A percentile compares a stretch with the other conserved stretches of the same genome.
Conservation (phyloP, 2,329 filamentous ascomycete species). For the Chrysoporthe austroafricana region DNA sequence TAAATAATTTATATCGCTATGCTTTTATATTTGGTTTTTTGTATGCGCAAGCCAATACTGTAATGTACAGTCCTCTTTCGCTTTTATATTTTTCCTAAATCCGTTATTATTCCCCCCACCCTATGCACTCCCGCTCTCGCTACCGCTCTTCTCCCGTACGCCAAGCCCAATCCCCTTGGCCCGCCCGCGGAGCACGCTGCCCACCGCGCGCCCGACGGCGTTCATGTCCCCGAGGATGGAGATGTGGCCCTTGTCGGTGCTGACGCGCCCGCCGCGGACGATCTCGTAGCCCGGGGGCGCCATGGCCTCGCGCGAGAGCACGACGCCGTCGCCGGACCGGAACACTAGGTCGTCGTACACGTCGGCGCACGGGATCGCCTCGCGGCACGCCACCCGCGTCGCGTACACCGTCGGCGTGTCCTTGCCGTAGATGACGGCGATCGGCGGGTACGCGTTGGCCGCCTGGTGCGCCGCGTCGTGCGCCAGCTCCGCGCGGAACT, state of each 20-base stretch:
- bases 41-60: background rate
- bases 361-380: conserved; percentile 75
- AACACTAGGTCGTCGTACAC: conserved; percentile 88
- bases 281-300: conserved; percentile 77
- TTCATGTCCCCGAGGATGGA: conserved; percentile 84
- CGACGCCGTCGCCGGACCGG: conserved; percentile 85
- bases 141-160: background rate
- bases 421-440: conserved; percentile 85
- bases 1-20: no score
- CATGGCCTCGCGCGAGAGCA: conserved; percentile 84
- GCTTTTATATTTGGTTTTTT: no score
- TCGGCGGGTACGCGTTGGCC: conserved; percentile 79
- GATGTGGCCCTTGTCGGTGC: conserved; percentile 84
- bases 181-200: conserved; percentile 68
- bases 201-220: conserved; percentile 75
- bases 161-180: conserved; percentile 74
- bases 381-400: conserved; percentile 72
- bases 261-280: conserved; percentile 74
- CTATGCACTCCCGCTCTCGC: background rate
- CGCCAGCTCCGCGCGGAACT: conserved; percentile 76
- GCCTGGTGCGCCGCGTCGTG: conserved; percentile 62
- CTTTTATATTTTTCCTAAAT: conserved; percentile 6
- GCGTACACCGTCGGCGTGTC: conserved; percentile 83
- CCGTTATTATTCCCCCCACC: background rate
- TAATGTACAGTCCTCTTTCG: background rate